A percentile compares a stretch with the other conserved stretches of the same genome.
These are phyloP conservation scores for Nevesoporus exiguus DNA, from an alignment of 768 basidiomycete species.

Conservation along the genomic window DNA sequence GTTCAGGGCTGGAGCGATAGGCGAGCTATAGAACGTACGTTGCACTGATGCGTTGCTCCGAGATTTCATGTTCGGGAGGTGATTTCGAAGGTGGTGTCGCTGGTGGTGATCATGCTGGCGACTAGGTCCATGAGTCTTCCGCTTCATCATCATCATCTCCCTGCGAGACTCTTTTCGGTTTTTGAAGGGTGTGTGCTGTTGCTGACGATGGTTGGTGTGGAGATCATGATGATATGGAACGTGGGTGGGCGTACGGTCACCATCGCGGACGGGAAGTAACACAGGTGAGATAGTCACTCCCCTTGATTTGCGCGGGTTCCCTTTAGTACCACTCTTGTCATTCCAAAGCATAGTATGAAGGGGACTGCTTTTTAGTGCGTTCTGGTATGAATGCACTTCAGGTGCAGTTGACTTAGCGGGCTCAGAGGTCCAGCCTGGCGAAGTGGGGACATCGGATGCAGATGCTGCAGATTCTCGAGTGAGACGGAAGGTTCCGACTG, in stretches of 20 bases:
- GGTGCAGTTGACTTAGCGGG: slow-evolving; percentile 15
- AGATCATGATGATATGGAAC: slow-evolving; percentile 32
- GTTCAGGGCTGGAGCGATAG: slow-evolving; percentile 28
- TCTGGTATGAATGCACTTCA: slow-evolving; percentile 29
- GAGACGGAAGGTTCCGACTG: slow-evolving; percentile 69
- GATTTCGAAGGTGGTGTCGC: slow-evolving; percentile 51
- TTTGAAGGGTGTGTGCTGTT: slow-evolving; percentile 41
- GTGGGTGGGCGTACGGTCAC: slow-evolving; percentile 54
- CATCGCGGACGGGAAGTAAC: slow-evolving; percentile 49
- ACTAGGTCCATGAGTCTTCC: slow-evolving; percentile 47
- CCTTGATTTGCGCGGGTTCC: slow-evolving; percentile 27
- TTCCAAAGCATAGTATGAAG: slow-evolving; percentile 56
- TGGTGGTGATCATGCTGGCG: slow-evolving; percentile 42
- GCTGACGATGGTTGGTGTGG: slow-evolving; percentile 37
- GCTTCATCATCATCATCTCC: slow-evolving; percentile 66
- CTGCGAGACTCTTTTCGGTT: slow-evolving; percentile 60
- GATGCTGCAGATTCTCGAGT: slow-evolving; percentile 39
- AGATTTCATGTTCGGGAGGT: slow-evolving; percentile 62
- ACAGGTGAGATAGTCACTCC: slow-evolving; percentile 48
- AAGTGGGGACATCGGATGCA: slow-evolving; percentile 26
- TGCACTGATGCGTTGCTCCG: slow-evolving; percentile 56
- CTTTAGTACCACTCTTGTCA: slow-evolving; percentile 24
- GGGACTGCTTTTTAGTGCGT: slow-evolving; percentile 53
- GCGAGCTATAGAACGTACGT: slow-evolving; percentile 40
- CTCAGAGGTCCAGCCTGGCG: slow-evolving; percentile 31